Base-by-base conservation (phyloP, 1,284 basidiomycete species). In the Taiwanofungus camphoratus region DNA sequence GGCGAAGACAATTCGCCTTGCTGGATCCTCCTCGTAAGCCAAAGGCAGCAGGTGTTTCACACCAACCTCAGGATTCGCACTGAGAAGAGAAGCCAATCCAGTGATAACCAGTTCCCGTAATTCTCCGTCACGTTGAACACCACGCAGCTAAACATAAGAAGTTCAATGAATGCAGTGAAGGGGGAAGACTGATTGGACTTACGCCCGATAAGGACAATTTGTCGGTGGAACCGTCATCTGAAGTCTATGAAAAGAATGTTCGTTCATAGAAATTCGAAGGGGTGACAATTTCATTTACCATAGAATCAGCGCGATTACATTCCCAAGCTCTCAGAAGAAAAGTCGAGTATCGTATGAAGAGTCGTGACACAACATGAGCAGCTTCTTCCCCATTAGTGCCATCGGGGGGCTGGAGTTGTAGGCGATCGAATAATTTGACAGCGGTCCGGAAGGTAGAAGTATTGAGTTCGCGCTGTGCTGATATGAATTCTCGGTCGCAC, bases 21-120 rank as follows among this genome's bases (percentile, higher is more conserved):
- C 66, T 13, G 74, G 69, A 56, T 94, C 87, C 21, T 73, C 66
- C 55, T 91, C 84, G 55, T 92, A 93, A 3, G 87, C 89, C 43
- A 90, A 67, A 2, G 80, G 69, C 21, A 95, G 75, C 56, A 87
- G 92, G 60, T 92, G 89, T 62, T 93, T 92, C 54, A 95, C 79
- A 11, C 91, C 92, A 51, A 81, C 86, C 56, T 95, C 89, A 23
- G 89, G 85, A 58, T 95, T 96, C 15, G 90, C 79, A 20, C 78
- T 80, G 44, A 95, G 79, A 5, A 95, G 70, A 50, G 92, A 80
- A 0, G 91, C 79, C 3, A 95, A 74, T 0, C 87, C 89, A 5
- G 77, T 75, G 45, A 92, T 82, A 36, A 87, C 76, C 22, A 87
- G 62, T 46, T 89, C 85, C 13, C 82, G 74, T 23, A 87, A 63